These are phyloP conservation scores for Neurospora sp. DNA, from an alignment of 495 filamentous ascomycete species.

Conservation along the genomic window DNA sequence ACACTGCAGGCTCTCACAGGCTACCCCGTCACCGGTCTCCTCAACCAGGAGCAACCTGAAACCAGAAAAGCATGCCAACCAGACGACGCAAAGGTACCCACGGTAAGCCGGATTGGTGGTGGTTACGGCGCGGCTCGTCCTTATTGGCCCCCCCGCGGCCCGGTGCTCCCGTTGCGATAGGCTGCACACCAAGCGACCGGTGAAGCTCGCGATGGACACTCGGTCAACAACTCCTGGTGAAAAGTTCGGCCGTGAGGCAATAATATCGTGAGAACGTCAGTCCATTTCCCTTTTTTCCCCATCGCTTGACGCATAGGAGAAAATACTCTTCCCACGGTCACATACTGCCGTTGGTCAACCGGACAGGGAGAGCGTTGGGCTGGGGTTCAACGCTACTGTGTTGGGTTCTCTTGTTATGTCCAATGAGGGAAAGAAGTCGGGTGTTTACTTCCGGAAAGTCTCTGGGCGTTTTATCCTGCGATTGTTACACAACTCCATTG, in stretches of 20 bases:
- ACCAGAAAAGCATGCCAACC: background rate
- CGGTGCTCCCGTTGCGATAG: background rate
- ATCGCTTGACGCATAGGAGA: background rate
- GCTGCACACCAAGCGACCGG: background rate
- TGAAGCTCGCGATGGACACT: background rate
- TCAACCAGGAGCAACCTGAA: background rate
- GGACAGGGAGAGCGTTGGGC: background rate
- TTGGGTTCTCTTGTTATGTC: background rate
- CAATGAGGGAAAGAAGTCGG: background rate
- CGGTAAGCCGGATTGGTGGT: background rate
- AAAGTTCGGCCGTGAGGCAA: background rate
- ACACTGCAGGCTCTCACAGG: background rate
- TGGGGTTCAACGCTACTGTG: background rate
- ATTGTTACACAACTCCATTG: background rate
- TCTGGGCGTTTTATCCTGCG: background rate
- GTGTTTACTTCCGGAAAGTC: background rate
- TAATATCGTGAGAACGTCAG: background rate
- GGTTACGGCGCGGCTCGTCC: background rate
- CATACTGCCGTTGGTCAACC: background rate
- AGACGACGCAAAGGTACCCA: background rate
- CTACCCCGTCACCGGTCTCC: background rate
- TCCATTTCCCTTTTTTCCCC: background rate
- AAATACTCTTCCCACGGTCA: background rate
- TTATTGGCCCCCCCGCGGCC: background rate
- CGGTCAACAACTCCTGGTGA: background rate